Conservation (phyloP, 2,329 filamentous ascomycete genomes). For the Stagonosporopsis tanaceti region DNA sequence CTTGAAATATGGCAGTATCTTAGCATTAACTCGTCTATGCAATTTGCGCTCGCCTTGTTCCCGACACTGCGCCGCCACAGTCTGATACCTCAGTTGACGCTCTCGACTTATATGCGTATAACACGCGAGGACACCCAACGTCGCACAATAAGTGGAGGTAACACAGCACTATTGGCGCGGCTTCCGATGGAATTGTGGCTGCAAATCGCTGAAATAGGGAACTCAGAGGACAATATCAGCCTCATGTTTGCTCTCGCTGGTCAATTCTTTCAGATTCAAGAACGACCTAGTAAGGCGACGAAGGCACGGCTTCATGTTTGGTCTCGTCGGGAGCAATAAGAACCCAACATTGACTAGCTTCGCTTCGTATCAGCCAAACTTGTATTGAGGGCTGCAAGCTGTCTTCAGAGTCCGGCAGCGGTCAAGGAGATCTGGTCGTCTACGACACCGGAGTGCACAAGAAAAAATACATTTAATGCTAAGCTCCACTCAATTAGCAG, state of each 20-base stretch:
- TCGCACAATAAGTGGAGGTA: neutral
- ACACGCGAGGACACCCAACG: constrained; percentile 13
- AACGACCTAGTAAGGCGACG: constrained; percentile 24
- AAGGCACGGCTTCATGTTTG: constrained; percentile 23
- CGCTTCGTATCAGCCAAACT: neutral
- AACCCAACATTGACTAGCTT: neutral
- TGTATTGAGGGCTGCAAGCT: neutral
- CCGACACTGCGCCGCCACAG: constrained; percentile 51
- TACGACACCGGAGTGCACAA: neutral
- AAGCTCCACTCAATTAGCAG: neutral
- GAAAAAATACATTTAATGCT: neutral
- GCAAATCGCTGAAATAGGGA: constrained; percentile 49
- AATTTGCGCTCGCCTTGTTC: constrained; percentile 57
- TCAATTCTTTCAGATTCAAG: constrained; percentile 26
- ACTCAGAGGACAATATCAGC: constrained; percentile 49
- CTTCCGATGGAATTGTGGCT: constrained; percentile 54
- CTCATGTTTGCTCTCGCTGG: constrained; percentile 45
- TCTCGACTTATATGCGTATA: constrained; percentile 36
- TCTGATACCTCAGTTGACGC: constrained; percentile 40
- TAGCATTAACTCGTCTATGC: constrained; percentile 52
- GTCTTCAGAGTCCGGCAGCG: neutral
- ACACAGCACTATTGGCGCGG: constrained; percentile 8
- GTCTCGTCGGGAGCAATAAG: constrained; percentile 24
- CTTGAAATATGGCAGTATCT: constrained; percentile 55
- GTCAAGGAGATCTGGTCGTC: neutral